Evolutionary conservation across 2,329 filamentous ascomycete genomes (phyloP).

Genomic region (Colletotrichum graminicola): DNA sequence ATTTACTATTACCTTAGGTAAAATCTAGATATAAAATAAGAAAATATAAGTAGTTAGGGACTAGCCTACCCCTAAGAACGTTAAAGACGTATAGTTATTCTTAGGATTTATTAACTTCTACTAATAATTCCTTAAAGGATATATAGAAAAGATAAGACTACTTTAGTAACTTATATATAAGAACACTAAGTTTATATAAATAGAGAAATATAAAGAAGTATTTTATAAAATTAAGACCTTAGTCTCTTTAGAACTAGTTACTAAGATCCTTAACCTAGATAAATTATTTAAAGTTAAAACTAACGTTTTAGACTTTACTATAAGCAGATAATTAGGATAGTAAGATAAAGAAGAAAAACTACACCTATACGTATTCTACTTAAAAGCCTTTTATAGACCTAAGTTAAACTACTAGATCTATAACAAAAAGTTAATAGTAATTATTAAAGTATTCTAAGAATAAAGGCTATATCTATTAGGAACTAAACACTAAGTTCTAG

Average conservation of each 20-base stretch:
- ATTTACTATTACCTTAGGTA: no score
- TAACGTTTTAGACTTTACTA: background rate
- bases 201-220: background rate
- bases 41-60: no score
- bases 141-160: no score
- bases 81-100: no score
- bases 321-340: background rate
- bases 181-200: background rate
- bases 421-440: background rate
- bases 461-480: no score
- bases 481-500: no score
- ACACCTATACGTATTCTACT: background rate
- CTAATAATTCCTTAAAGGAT: no score
- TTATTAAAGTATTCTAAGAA: no score
- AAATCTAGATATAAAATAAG: no score
- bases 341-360: background rate
- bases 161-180: no score
- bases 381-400: background rate
- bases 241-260: background rate
- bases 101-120: no score
- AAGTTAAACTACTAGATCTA: background rate
- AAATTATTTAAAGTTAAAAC: background rate
- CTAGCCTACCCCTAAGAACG: no score
- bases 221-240: background rate
- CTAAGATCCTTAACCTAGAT: background rate